Conservation (phyloP, 371 early-diverging fungal species). For the Apophysomyces sp. region DNA sequence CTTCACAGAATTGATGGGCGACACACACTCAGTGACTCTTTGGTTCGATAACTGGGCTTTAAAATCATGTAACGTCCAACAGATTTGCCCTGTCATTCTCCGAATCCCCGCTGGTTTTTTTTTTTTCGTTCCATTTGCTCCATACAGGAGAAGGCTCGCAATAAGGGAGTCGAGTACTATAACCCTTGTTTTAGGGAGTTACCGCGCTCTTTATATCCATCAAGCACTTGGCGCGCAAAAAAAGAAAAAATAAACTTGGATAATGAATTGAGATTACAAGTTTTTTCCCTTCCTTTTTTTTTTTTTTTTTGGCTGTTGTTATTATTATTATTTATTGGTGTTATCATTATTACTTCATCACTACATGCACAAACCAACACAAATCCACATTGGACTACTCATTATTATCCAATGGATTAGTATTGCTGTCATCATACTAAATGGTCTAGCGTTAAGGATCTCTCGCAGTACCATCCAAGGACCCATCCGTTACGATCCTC, state of each 20-base stretch:
- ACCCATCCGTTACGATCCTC: constrained; percentile 4
- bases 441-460: constrained; percentile 18
- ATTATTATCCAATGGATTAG: constrained; percentile 35
- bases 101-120: background rate
- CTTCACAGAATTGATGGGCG: background rate
- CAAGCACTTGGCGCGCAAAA: background rate
- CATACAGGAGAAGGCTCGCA: background rate
- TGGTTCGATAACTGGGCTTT: background rate
- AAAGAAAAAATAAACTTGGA: background rate
- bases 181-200: background rate
- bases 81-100: background rate
- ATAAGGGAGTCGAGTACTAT: background rate
- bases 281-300: background rate
- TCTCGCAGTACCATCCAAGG: constrained; percentile 4
- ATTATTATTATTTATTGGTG: no score
- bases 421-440: constrained; percentile 26
- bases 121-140: background rate
- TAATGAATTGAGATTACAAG: background rate
- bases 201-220: background rate
- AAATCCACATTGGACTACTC: constrained; percentile 21
- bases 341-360: background rate
- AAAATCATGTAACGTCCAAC: background rate
- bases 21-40: background rate
- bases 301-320: no score
- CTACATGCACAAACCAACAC: constrained; percentile 16